Conservation (phyloP, 352 stramenopile genomes). For the Pythium monospermum region DNA sequence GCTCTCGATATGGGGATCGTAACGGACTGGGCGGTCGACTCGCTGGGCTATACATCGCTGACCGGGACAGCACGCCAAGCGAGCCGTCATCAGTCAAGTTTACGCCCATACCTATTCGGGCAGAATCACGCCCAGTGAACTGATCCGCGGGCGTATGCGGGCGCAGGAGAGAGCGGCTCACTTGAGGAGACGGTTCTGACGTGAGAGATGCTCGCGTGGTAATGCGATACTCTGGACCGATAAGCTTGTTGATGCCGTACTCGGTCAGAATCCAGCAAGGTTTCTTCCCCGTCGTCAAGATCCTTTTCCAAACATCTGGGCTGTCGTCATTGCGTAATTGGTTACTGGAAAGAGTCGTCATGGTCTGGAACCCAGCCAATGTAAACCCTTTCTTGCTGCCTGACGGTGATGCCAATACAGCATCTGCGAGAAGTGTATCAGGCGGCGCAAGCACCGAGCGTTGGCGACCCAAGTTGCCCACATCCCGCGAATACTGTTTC, state of each 20-base stretch:
- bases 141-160: conserved; percentile 32
- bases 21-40: conserved; percentile 24
- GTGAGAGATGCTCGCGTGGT: conserved; percentile 42
- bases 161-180: conserved; percentile 24
- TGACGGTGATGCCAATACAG: background rate
- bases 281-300: conserved; percentile 46
- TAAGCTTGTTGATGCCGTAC: conserved; percentile 46
- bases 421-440: conserved; percentile 22
- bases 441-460: conserved; percentile 55
- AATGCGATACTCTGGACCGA: conserved; percentile 59
- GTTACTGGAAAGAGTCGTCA: conserved; percentile 7
- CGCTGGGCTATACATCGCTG: conserved; percentile 29
- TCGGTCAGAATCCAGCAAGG: conserved; percentile 67
- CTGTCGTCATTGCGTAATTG: conserved; percentile 17
- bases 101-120: conserved; percentile 40
- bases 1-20: conserved; percentile 31
- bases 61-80: conserved; percentile 37
- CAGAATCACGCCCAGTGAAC: conserved; percentile 36
- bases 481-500: conserved; percentile 64
- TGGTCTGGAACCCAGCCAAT: conserved; percentile 20
- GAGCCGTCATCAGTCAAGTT: conserved; percentile 46
- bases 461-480: conserved; percentile 60
- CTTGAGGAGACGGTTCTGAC: conserved; percentile 17
- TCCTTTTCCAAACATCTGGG: conserved; percentile 37
- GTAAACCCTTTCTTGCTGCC: conserved; percentile 22